Evolutionary conservation across 1,284 basidiomycete genomes (phyloP), one percentile per base, ranked within the genome.

Genomic region (Mycosarcoma maydis): DNA sequence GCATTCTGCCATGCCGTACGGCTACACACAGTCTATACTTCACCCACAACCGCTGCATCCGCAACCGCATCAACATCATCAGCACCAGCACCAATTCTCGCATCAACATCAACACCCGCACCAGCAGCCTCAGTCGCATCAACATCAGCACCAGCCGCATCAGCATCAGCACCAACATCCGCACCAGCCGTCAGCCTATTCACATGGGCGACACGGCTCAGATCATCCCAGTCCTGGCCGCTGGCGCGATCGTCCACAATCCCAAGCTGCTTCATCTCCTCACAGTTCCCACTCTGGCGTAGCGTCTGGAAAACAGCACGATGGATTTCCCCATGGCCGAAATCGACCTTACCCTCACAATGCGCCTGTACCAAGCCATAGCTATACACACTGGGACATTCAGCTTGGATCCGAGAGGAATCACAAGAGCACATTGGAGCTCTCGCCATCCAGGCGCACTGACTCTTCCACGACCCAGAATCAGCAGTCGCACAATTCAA

Each of bases 371-470:
- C 61, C 60, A 1, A 70, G 53, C 40, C 67, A 65, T 50, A 65
- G 27, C 46, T 70, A 70, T 30, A 48, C 61, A 8, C 67, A 70
- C 26, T 70, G 67, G 67, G 56, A 70, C 29, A 65, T 53, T 38
- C 61, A 60, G 49, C 57, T 70, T 2, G 67, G 56, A 5, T 65
- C 44, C 13, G 61, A 70, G 19, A 48, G 67, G 29, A 42, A 36
- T 19, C 50, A 44, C 55, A 62, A 69, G 17, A 29, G 39, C 0
- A 51, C 55, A 40, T 19, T 64, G 47, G 66, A 69, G 1, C n/a
- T 58, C 13, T 69, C 66, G 4, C 59, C 66, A 7, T 62, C 59
- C 24, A 44, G 66, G 32, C 50, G 48, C 2, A 14, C 53, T 6
- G 54, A 58, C 23, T 16, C 45, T 5, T 6, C 53, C 6, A 14